Base-by-base conservation (phyloP, 148 eudicot genomes). In the Vaccinium macrocarpon region DNA sequence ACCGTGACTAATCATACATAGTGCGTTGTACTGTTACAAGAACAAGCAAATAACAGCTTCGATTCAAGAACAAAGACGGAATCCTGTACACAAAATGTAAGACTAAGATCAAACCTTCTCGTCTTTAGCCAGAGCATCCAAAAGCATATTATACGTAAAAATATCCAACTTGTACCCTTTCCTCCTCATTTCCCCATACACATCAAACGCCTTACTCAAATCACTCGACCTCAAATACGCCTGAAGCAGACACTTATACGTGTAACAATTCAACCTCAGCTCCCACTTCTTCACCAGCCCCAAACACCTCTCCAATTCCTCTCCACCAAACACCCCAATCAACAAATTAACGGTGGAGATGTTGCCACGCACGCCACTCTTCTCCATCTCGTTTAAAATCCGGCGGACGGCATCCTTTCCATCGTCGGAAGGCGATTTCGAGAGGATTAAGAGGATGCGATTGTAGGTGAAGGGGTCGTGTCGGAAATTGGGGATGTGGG, bases 291-390 rank as follows among this genome's bases (percentile, higher is more conserved):
- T 90, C 75, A 88, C 93, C 88, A 96, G 81, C 38, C 82, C 88
- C 66, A 96, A 87, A 78, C 98, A 92, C 92, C 86, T 86, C 80
- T 91, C 96, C 84, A 94, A 57, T 12, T 89, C 92, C 5, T 59
- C 64, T 1, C 76, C 96, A 4, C 82, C 82, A 35, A 90, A 82
- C 13, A 89, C 90, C 12, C 97, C 97, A 52, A 96, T 90, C 92
- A 96, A 83, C 7, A 96, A 88, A 87, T 96, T 96, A 6, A 96
- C 92, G 7, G 98, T 95, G 53, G 96, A 90, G n/a, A 93, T 92
- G 83, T 85, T 93, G 64, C 99, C 97, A 11, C 46, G 81, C 0
- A 91, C 87, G 5, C 95, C 93, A 0, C 10, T 46, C 76, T 50
- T 80, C 82, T 91, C 96, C 98, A 96, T 96, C 55, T 93, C 91